These are phyloP conservation scores for Xylariaceae sp. DNA, from an alignment of 2,329 filamentous ascomycete genomes.

Conservation along the genomic window DNA sequence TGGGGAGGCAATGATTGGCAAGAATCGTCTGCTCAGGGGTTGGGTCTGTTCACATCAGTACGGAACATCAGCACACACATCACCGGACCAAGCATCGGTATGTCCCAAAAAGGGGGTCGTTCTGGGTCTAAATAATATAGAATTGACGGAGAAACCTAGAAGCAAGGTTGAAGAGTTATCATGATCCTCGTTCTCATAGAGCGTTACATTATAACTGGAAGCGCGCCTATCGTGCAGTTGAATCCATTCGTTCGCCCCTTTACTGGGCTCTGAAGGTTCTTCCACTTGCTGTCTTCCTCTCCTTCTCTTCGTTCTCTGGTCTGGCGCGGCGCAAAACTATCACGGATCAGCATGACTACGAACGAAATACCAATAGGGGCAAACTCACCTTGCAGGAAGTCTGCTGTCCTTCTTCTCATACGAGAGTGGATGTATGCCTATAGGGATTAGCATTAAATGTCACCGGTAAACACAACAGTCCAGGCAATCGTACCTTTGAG, in stretches of 20 bases:
- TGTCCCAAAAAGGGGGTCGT: neutral
- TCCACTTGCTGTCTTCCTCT: slow-evolving; percentile 95
- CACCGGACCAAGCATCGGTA: neutral
- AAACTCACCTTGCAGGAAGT: slow-evolving; percentile 88
- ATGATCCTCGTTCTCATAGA: slow-evolving; percentile 4
- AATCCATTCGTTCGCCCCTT: neutral
- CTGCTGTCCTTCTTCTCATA: slow-evolving; percentile 95
- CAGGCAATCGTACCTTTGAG: slow-evolving; percentile 60
- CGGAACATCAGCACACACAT: neutral
- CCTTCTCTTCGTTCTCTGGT: slow-evolving; percentile 93
- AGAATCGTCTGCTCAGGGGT: too few species aligned
- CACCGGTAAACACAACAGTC: neutral
- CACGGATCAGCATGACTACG: neutral
- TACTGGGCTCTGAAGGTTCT: slow-evolving; percentile 68
- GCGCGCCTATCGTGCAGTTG: neutral
- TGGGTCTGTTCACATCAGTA: too few species aligned
- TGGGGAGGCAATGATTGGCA: too few species aligned
- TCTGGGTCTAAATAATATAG: slow-evolving; percentile 1
- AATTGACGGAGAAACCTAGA: neutral
- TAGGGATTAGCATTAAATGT: slow-evolving; percentile 10
- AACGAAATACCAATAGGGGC: neutral
- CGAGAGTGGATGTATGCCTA: slow-evolving; percentile 93
- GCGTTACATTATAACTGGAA: neutral
- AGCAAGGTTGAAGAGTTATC: neutral
- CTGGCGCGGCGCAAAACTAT: slow-evolving; percentile 89